Conservation (phyloP, 2,329 filamentous ascomycete genomes). For the Phyllosticta citribraziliensis region DNA sequence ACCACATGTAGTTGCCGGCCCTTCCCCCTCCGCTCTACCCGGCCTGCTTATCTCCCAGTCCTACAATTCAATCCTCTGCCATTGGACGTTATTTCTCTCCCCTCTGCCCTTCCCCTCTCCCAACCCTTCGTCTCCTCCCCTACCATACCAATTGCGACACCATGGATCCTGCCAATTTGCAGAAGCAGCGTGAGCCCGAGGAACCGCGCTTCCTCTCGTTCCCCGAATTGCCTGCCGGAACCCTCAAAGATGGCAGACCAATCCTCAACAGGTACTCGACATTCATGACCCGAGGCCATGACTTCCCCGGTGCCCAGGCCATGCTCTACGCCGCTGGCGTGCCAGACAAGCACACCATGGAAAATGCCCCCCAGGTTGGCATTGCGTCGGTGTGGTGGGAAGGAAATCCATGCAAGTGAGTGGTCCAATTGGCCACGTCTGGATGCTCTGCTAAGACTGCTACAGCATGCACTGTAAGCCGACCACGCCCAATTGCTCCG, state of each 20-base stretch:
- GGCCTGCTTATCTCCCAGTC: neutral
- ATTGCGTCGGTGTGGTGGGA: constrained; percentile 95
- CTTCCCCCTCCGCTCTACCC: neutral
- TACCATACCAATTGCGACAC: constrained; percentile 4
- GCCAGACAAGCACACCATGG: constrained; percentile 73
- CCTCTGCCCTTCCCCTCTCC: neutral
- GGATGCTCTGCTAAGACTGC: neutral
- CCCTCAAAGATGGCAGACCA: constrained; percentile 47
- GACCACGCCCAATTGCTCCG: neutral
- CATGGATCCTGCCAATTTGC: constrained; percentile 28
- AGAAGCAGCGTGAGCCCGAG: constrained; percentile 27
- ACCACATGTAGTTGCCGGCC: neutral
- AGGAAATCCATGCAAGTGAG: constrained; percentile 89
- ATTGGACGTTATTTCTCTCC: neutral
- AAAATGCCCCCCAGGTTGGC: constrained; percentile 81
- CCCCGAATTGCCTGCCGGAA: constrained; percentile 43
- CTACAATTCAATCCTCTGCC: neutral
- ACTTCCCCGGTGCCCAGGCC: constrained; percentile 82
- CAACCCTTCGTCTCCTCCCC: neutral
- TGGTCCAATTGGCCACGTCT: constrained; percentile 14
- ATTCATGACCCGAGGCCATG: constrained; percentile 71
- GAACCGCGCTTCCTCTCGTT: constrained; percentile 46
- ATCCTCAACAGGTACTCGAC: constrained; percentile 79
- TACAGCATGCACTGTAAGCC: constrained; percentile 40
- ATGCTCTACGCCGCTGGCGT: constrained; percentile 95